Base-by-base conservation (phyloP, 805 yeast species). In the Saccharomycopsis fibuligera region DNA sequence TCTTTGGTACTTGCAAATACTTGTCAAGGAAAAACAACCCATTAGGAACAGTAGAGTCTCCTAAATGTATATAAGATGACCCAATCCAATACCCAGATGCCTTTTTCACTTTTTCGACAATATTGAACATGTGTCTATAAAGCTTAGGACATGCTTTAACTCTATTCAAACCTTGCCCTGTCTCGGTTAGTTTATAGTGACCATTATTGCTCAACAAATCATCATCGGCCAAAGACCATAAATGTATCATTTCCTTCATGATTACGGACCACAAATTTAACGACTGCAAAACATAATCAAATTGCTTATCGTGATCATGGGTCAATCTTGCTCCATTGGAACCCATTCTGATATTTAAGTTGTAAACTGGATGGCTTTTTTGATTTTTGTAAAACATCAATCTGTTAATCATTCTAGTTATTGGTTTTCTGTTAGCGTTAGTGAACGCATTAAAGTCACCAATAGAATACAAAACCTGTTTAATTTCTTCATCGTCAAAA, bases 41-140 rank as follows among this genome's bases (percentile, higher is more conserved):
- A 61, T 85, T 85, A 2, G 95, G 95, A 4, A 85, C 95, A 1
- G 90, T 85, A 57, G 81, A 83, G 62, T 85, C 95, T 36, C 93
- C 95, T 16, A 86, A 60, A 63, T 85, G 95, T 22, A 85, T 84
- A 21, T 83, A 91, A 14, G 85, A 78, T 4, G 87, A 79, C 2
- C 95, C 95, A 30, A 85, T 82, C 91, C 93, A 85, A 2, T 74
- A 66, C 3, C 82, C 76, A 21, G 85, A 76, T 43, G 71, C 70
- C 27, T 68, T 62, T 58, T 85, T 86, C 40, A 85, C 85, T 49
- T 79, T 81, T n/a, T 72, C 63, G 43, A 85, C 69, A 50, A 86
- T 78, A 51, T 70, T 73, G 56, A 82, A 82, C 90, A 86, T 86
- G 47, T 79, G 79, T 47, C 83, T 73, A 62, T 79, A 73, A 27